A percentile compares a stretch with the other conserved stretches of the same genome.
phyloP scores from a whole-genome alignment of 2,329 filamentous ascomycete genomes.

The Sporothrix humicola region DNA sequence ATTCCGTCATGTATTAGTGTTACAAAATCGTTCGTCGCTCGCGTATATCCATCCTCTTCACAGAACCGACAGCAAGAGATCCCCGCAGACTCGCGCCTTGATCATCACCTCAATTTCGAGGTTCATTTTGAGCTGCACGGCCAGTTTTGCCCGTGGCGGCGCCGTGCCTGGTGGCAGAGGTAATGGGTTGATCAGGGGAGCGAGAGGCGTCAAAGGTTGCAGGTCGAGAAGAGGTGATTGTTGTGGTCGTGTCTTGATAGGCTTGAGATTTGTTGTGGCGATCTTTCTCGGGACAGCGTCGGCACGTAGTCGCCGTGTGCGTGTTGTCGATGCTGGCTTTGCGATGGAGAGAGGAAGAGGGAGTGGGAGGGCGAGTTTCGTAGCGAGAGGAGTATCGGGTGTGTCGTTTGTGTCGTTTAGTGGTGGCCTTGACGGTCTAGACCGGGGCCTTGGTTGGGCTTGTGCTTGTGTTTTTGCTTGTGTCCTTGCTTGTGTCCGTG shows the following conservation, averaged over 20 bases:
- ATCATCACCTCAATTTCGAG: slow-evolving; percentile 71
- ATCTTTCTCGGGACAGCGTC: neutral
- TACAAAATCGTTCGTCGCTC: neutral
- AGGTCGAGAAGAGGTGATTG: neutral
- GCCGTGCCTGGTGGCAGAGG: slow-evolving; percentile 1
- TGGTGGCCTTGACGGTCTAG: neutral
- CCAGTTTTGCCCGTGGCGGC: slow-evolving; percentile 51
- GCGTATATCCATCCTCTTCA: neutral
- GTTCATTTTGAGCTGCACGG: slow-evolving; percentile 67
- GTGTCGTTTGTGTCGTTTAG: neutral
- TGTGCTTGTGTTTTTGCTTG: neutral
- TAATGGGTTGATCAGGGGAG: neutral
- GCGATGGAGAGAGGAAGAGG: neutral
- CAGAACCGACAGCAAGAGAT: slow-evolving; percentile 64
- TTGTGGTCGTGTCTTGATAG: neutral
- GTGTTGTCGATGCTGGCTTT: neutral
- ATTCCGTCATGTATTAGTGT: neutral
- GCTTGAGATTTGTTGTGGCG: neutral
- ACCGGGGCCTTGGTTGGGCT: neutral
- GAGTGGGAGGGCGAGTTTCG: neutral
- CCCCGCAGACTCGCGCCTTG: slow-evolving; percentile 71
- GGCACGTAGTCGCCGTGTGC: slow-evolving; percentile 10
- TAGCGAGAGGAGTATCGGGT: too few relatives aligned
- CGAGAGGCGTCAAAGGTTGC: slow-evolving; percentile 45
- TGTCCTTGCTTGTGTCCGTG: neutral